phyloP scores from a whole-genome alignment of 352 stramenopile species.

The Phytophthora megakarya region DNA sequence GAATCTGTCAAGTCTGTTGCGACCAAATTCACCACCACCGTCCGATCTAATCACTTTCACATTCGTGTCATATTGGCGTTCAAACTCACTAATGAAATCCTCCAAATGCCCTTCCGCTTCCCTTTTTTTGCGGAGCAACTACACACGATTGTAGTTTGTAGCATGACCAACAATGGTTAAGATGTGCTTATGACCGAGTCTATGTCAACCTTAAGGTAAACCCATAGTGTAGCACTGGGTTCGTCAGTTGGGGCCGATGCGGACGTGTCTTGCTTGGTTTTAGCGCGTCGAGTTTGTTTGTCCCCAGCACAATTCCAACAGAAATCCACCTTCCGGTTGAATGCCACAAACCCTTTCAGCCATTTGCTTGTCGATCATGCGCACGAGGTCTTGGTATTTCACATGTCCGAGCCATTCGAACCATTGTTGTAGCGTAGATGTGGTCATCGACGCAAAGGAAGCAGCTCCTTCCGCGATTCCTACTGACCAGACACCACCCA shows the following conservation, averaged over 20 bases:
- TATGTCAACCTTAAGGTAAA: constrained; percentile 15
- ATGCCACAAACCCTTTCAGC: background rate
- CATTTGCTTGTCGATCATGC: constrained; percentile 16
- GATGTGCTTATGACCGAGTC: constrained; percentile 4
- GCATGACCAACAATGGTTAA: constrained; percentile 12
- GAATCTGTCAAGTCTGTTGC: constrained; percentile 9
- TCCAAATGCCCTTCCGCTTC: background rate
- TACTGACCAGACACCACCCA: too few relatives aligned
- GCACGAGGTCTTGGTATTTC: constrained; percentile 12
- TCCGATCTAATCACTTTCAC: constrained; percentile 6
- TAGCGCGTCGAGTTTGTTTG: constrained; percentile 13
- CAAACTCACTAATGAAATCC: constrained; percentile 11
- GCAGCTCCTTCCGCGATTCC: too few relatives aligned
- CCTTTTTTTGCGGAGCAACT: background rate
- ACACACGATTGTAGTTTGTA: constrained; percentile 8
- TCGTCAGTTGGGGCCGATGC: constrained; percentile 8
- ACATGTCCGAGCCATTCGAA: constrained; percentile 4
- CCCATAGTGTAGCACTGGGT: constrained; percentile 6
- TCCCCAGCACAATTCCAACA: constrained; percentile 12
- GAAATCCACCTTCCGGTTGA: constrained; percentile 9
- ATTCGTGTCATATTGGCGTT: background rate
- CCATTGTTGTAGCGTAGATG: background rate
- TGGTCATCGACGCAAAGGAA: too few relatives aligned
- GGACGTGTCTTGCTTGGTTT: constrained; percentile 7
- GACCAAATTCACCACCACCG: constrained; percentile 9